Conservation (phyloP, 2,329 filamentous ascomycete species). For the Drechslerella stenobrocha region DNA sequence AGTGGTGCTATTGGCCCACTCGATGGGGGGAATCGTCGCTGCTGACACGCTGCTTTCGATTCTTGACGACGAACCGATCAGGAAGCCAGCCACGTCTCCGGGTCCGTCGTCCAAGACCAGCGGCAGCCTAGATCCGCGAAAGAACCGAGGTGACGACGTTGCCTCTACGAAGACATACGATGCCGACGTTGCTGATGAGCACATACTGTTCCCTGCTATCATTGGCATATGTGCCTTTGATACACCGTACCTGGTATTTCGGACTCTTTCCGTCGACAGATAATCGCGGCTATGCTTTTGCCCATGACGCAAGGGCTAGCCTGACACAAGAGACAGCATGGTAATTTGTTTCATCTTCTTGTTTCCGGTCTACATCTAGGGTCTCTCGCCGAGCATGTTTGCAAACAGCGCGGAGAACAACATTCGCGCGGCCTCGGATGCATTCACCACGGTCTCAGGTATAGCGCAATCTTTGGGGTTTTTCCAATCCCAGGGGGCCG, state of each 20-base stretch:
- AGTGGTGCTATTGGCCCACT: conserved; percentile 81
- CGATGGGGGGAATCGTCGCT: conserved; percentile 91
- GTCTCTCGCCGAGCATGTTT: conserved; percentile 71
- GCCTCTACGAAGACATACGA: conserved; percentile 17
- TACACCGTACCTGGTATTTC: conserved; percentile 72
- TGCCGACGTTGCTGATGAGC: conserved; percentile 58
- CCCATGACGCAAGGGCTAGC: not conserved
- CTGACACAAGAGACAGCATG: not conserved
- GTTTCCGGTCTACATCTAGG: conserved; percentile 28
- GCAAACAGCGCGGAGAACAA: conserved; percentile 84
- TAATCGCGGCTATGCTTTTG: not conserved
- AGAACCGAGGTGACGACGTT: conserved; percentile 53
- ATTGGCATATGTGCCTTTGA: conserved; percentile 90
- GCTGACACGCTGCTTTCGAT: conserved; percentile 82
- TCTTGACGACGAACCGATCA: conserved; percentile 64
- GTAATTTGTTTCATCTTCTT: conserved; percentile 7
- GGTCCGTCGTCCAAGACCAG: conserved; percentile 26
- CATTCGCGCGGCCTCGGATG: conserved; percentile 72
- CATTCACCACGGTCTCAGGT: conserved; percentile 68
- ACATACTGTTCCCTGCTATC: conserved; percentile 88
- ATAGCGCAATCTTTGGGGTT: conserved; percentile 54
- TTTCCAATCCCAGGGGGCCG: conserved; percentile 53
- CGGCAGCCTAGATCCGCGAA: conserved; percentile 37
- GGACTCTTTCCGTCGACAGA: conserved; percentile 61
- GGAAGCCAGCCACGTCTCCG: conserved; percentile 54